A percentile compares a stretch with the other conserved stretches of the same genome.
These are phyloP conservation scores for Trebouxia sp. DNA, from an alignment of 139 green algal species.

Conservation along the genomic window DNA sequence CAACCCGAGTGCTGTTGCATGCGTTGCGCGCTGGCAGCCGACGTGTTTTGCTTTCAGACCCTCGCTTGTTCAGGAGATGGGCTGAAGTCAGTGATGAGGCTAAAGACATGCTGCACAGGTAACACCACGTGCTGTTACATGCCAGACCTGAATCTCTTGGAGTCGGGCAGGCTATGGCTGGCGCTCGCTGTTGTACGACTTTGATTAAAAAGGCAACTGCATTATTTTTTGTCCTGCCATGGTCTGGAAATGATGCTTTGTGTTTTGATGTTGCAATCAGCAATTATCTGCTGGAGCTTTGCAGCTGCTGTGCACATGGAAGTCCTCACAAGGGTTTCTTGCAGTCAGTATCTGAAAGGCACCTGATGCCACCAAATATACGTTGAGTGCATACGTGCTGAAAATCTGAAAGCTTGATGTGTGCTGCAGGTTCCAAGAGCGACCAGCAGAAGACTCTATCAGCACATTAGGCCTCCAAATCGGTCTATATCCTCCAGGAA, in stretches of 20 bases:
- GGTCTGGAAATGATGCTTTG: background rate
- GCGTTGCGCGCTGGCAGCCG: background rate
- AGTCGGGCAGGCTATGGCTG: too few relatives aligned
- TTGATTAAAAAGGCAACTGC: too few relatives aligned
- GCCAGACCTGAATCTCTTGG: too few relatives aligned
- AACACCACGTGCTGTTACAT: too few relatives aligned
- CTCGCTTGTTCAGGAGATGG: background rate
- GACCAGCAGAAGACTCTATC: background rate
- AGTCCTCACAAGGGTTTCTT: too few relatives aligned
- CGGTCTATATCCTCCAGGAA: background rate
- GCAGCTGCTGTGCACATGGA: background rate
- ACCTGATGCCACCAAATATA: too few relatives aligned
- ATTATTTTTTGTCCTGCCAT: background rate
- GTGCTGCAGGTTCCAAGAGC: background rate
- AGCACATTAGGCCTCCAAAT: background rate
- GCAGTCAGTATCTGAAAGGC: too few relatives aligned
- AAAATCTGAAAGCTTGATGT: background rate
- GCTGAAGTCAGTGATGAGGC: background rate
- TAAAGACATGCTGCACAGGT: constrained; percentile 18
- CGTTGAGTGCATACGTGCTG: too few relatives aligned
- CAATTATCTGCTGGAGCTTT: background rate
- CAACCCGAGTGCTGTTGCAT: background rate
- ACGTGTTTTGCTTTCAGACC: background rate
- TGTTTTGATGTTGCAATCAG: background rate
- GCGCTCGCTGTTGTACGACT: too few relatives aligned